Percentiles rank a stretch among this genome's conserved stretches.
Evolutionary conservation across 2,329 filamentous ascomycete genomes (phyloP).

Genomic region (Sporothrix curviconia): DNA sequence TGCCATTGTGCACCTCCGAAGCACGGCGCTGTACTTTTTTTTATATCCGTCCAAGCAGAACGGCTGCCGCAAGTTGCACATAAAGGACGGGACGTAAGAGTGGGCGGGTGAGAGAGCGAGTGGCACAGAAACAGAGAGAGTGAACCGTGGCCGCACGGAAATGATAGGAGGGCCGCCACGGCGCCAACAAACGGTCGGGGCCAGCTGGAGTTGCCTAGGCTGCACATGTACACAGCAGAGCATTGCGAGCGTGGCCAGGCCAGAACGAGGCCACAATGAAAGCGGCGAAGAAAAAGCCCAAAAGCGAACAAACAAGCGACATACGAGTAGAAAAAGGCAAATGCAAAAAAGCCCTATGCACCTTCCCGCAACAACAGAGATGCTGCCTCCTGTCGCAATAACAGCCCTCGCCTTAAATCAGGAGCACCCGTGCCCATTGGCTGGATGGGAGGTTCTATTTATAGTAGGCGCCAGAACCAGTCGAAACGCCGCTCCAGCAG

Average conservation of each 20-base stretch:
- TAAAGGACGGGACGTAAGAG: constrained; percentile 3
- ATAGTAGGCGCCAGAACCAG: constrained; percentile 21
- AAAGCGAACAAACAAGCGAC: not conserved
- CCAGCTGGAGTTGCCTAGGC: not conserved
- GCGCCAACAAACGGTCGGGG: not conserved
- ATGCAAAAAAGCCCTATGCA: not conserved
- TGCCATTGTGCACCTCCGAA: no score
- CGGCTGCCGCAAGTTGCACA: not conserved
- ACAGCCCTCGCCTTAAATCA: no score
- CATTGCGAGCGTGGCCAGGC: no score
- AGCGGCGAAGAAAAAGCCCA: not conserved
- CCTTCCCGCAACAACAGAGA: not conserved
- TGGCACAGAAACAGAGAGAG: no score
- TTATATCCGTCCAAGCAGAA: not conserved
- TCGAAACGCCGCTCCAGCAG: constrained; percentile 18
- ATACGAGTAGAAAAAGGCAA: not conserved
- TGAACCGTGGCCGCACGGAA: not conserved
- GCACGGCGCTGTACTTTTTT: no score
- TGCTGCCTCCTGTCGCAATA: not conserved
- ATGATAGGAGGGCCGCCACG: not conserved
- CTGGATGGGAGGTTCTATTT: constrained; percentile 19
- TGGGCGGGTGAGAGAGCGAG: no score
- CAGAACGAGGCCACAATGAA: not conserved
- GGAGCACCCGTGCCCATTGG: constrained; percentile 14
- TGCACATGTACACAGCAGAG: no score